Percentiles rank a stretch among this genome's conserved stretches.
These are phyloP conservation scores for Parascedosporium putredinis DNA, from an alignment of 2,329 filamentous ascomycete species.

Conservation along the genomic window DNA sequence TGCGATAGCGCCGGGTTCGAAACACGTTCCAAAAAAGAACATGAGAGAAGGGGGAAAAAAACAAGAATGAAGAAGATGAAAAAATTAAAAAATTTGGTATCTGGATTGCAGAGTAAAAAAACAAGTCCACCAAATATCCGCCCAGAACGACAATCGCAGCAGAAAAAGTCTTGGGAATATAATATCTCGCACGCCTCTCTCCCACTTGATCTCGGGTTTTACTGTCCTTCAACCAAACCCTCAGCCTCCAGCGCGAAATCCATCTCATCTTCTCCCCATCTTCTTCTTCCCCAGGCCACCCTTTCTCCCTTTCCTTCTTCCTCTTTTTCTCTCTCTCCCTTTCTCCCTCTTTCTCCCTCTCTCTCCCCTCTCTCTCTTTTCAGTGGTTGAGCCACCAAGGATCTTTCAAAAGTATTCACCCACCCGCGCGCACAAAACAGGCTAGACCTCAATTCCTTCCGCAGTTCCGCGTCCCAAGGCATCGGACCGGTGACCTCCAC, in stretches of 20 bases:
- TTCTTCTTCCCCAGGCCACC: background rate
- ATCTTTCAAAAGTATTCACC: background rate
- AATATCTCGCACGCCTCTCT: too few species aligned
- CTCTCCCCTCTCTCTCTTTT: background rate
- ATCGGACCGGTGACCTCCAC: conserved; percentile 2
- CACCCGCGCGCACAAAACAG: background rate
- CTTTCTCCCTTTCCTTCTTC: background rate
- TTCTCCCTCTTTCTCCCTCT: background rate
- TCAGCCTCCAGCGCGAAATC: too few species aligned
- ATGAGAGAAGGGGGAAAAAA: too few species aligned
- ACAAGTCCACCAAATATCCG: too few species aligned
- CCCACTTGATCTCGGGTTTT: too few species aligned
- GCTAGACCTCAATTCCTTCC: background rate
- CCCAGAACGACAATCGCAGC: too few species aligned
- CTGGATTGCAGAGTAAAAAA: too few species aligned
- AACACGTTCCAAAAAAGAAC: background rate
- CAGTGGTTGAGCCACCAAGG: background rate
- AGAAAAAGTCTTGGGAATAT: too few species aligned
- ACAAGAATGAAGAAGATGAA: background rate
- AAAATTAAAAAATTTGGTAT: too few species aligned
- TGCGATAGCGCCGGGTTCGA: background rate
- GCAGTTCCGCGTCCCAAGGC: background rate
- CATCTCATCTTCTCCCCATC: background rate
- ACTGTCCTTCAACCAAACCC: too few species aligned
- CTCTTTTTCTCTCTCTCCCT: background rate